Evolutionary conservation across 2,329 filamentous ascomycete genomes (phyloP).

Genomic region (Fusarium armeniacum): DNA sequence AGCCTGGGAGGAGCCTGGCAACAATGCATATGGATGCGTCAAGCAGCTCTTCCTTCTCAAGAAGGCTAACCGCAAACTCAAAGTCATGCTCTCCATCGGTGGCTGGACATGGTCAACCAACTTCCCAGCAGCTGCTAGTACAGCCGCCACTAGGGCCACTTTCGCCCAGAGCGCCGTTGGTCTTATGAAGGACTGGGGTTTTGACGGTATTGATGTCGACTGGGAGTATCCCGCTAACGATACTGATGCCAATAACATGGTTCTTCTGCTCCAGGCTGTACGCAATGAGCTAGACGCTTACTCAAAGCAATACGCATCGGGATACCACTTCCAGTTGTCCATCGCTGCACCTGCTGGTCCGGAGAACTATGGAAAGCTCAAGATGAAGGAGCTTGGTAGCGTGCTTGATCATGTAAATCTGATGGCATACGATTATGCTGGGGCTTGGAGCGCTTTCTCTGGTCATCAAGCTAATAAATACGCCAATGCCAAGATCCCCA

Average conservation of each 20-base stretch:
- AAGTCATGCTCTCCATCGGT: constrained; percentile 82
- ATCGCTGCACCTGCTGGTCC: constrained; percentile 65
- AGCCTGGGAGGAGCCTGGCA: constrained; percentile 67
- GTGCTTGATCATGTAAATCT: constrained; percentile 70
- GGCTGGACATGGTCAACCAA: constrained; percentile 86
- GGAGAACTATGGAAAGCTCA: constrained; percentile 62
- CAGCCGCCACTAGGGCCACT: constrained; percentile 65
- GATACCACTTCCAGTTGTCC: constrained; percentile 64
- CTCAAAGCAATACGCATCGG: constrained; percentile 56
- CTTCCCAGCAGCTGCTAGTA: constrained; percentile 76
- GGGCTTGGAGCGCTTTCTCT: constrained; percentile 72
- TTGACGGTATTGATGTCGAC: constrained; percentile 63
- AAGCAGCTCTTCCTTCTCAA: constrained; percentile 85
- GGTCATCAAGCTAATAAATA: constrained; percentile 81
- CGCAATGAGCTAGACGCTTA: constrained; percentile 63
- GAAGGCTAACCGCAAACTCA: constrained; percentile 80
- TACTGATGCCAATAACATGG: constrained; percentile 57
- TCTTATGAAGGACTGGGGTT: constrained; percentile 78
- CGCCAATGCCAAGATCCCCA: constrained; percentile 64
- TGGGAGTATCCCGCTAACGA: constrained; percentile 57
- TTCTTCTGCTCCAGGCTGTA: constrained; percentile 58
- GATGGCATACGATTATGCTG: constrained; percentile 82
- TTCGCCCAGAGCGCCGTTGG: constrained; percentile 79
- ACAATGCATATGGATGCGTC: constrained; percentile 81
- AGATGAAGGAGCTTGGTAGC: constrained; percentile 61